A percentile compares a stretch with the other conserved stretches of the same genome.
Conservation (phyloP, 2,329 filamentous ascomycete genomes). For the Macrophomina phaseolina region DNA sequence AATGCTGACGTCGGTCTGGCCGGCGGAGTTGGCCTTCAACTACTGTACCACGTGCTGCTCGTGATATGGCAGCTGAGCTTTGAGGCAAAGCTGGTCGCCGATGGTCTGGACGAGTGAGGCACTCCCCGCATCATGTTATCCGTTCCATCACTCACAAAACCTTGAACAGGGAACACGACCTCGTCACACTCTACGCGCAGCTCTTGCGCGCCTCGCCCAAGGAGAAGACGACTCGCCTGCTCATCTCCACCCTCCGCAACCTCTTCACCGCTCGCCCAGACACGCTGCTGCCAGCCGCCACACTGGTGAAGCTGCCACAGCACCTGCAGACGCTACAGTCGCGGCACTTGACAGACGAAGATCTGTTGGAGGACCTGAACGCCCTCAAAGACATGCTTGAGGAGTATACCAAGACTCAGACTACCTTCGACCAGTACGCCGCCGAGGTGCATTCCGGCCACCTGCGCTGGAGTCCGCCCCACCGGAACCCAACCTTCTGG, state of each 20-base stretch:
- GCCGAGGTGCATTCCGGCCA: constrained; percentile 86
- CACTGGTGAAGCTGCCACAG: constrained; percentile 79
- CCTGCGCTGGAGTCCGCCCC: constrained; percentile 89
- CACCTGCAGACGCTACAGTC: constrained; percentile 63
- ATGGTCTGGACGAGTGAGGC: constrained; percentile 82
- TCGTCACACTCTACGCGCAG: constrained; percentile 89
- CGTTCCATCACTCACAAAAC: constrained; percentile 15
- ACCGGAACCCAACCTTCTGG: constrained; percentile 88
- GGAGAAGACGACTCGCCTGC: constrained; percentile 93
- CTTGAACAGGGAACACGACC: constrained; percentile 80
- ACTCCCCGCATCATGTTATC: neutral
- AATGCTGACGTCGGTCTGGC: constrained; percentile 67
- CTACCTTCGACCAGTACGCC: constrained; percentile 72
- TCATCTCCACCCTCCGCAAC: constrained; percentile 88
- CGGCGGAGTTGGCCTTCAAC: constrained; percentile 86
- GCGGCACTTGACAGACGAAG: constrained; percentile 57
- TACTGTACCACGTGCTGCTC: constrained; percentile 91
- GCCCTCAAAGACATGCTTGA: constrained; percentile 69
- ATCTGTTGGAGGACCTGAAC: constrained; percentile 58
- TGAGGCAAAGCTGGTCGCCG: constrained; percentile 72
- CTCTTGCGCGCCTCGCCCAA: constrained; percentile 92
- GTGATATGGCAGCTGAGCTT: constrained; percentile 98
- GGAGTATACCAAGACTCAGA: constrained; percentile 77
- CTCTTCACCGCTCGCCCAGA: constrained; percentile 76
- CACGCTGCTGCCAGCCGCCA: constrained; percentile 77